Evolutionary conservation across 2,329 filamentous ascomycete species (phyloP).

Genomic region (Monosporascus cannonballus): DNA sequence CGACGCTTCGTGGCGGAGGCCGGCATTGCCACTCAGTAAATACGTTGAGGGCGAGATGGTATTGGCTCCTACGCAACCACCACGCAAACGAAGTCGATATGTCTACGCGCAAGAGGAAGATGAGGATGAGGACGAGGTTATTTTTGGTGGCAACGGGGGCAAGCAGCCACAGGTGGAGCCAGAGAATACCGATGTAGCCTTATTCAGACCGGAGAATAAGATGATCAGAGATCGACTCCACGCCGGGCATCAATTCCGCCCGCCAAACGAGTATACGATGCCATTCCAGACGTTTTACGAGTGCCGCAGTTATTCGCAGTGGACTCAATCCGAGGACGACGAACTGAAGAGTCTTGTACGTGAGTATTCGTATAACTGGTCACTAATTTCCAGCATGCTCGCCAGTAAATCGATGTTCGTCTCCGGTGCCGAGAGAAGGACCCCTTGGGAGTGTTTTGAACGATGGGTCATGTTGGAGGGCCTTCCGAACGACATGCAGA

Average conservation of each 20-base stretch:
- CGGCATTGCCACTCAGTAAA: constrained; percentile 80
- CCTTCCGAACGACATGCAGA: constrained; percentile 85
- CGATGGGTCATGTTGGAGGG: constrained; percentile 91
- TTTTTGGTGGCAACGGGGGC: constrained; percentile 27
- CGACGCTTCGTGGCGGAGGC: constrained; percentile 66
- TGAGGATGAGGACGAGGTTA: constrained; percentile 36
- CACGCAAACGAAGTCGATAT: constrained; percentile 75
- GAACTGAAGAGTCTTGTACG: constrained; percentile 78
- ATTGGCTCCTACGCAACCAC: constrained; percentile 58
- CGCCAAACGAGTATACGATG: constrained; percentile 88
- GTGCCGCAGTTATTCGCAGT: constrained; percentile 78
- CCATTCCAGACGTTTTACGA: constrained; percentile 88
- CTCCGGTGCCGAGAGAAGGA: constrained; percentile 84
- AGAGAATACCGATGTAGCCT: constrained; percentile 68
- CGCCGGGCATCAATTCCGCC: constrained; percentile 85
- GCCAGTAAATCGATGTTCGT: constrained; percentile 67
- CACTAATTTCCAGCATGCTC: constrained; percentile 78
- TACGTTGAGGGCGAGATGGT: constrained; percentile 78
- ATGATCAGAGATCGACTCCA: constrained; percentile 84
- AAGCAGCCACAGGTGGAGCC: constrained; percentile 48
- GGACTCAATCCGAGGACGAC: constrained; percentile 86
- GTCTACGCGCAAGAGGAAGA: constrained; percentile 69
- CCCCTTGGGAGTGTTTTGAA: constrained; percentile 98
- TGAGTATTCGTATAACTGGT: constrained; percentile 97
- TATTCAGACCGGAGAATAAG: constrained; percentile 88